Conservation (phyloP, 768 basidiomycete genomes). For the Mycena alexandri region DNA sequence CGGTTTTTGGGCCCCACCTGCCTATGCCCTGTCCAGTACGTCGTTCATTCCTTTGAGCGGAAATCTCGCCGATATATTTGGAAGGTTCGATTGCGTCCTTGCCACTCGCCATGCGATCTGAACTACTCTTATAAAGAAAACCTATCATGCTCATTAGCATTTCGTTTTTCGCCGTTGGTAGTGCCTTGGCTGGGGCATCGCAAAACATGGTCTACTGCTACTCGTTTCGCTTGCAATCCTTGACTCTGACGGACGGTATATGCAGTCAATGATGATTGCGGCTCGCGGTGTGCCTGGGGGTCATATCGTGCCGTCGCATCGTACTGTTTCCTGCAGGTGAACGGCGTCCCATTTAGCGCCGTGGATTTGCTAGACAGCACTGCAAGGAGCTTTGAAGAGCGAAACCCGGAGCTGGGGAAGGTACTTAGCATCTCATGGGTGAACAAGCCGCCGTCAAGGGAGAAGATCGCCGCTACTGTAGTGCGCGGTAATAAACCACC, state of each 20-base stretch:
- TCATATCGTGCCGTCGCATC: too few species aligned
- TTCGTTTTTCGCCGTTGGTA: conserved; percentile 53
- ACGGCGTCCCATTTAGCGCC: too few species aligned
- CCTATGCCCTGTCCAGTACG: conserved; percentile 55
- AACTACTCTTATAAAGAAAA: conserved; percentile 12
- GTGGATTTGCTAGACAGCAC: too few species aligned
- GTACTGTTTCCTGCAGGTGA: too few species aligned
- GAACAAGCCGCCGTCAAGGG: too few species aligned
- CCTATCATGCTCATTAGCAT: conserved; percentile 45
- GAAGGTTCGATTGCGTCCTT: conserved; percentile 35
- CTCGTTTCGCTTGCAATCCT: not conserved
- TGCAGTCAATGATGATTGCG: conserved; percentile 49
- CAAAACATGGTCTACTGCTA: conserved; percentile 48
- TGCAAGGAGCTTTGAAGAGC: too few species aligned
- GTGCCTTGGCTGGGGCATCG: conserved; percentile 55
- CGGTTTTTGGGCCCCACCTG: too few species aligned
- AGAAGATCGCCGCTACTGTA: too few species aligned
- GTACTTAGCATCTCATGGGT: too few species aligned
- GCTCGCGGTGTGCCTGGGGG: too few species aligned
- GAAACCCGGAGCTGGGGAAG: too few species aligned
- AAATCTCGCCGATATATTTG: conserved; percentile 48
- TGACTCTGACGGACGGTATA: not conserved
- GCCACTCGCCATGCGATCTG: not conserved
- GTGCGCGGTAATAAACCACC: too few species aligned
- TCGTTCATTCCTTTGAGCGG: conserved; percentile 54